Conservation (phyloP, 768 basidiomycete species). For the Russula abietina region DNA sequence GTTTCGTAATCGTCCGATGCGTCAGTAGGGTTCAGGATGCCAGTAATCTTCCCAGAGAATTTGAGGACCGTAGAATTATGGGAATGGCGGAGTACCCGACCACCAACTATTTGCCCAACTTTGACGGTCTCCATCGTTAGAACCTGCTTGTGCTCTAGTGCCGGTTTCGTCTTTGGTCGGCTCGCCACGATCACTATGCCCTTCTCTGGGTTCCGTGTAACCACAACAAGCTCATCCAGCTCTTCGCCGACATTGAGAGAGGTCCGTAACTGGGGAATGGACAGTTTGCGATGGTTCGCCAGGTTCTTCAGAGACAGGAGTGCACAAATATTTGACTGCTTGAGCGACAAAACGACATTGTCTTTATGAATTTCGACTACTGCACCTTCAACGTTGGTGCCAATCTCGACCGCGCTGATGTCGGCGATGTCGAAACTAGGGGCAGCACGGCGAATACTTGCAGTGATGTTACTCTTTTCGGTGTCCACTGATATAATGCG, state of each 20-base stretch:
- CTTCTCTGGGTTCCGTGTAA: conserved; percentile 80
- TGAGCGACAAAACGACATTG: conserved; percentile 68
- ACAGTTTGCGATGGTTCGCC: conserved; percentile 68
- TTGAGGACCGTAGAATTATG: conserved; percentile 74
- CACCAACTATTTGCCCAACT: conserved; percentile 71
- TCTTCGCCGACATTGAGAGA: conserved; percentile 62
- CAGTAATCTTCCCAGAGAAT: conserved; percentile 62
- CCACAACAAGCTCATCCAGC: conserved; percentile 77
- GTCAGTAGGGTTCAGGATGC: conserved; percentile 78
- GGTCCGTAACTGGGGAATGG: conserved; percentile 58
- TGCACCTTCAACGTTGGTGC: conserved; percentile 61
- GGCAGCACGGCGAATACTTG: conserved; percentile 79
- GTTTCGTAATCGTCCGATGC: conserved; percentile 69
- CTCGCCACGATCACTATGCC: conserved; percentile 81
- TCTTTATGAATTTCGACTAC: conserved; percentile 82
- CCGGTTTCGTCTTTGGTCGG: conserved; percentile 52
- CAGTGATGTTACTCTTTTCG: conserved; percentile 61
- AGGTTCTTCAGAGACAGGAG: conserved; percentile 84
- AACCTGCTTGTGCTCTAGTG: conserved; percentile 42
- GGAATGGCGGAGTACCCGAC: conserved; percentile 70
- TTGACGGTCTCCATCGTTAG: conserved; percentile 61
- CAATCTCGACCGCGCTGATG: conserved; percentile 71
- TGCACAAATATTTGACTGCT: conserved; percentile 64
- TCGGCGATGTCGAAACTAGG: conserved; percentile 48
- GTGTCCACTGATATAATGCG: conserved; percentile 62